phyloP scores from a whole-genome alignment of 129 eudicot species.

The Escallonia rubra region DNA sequence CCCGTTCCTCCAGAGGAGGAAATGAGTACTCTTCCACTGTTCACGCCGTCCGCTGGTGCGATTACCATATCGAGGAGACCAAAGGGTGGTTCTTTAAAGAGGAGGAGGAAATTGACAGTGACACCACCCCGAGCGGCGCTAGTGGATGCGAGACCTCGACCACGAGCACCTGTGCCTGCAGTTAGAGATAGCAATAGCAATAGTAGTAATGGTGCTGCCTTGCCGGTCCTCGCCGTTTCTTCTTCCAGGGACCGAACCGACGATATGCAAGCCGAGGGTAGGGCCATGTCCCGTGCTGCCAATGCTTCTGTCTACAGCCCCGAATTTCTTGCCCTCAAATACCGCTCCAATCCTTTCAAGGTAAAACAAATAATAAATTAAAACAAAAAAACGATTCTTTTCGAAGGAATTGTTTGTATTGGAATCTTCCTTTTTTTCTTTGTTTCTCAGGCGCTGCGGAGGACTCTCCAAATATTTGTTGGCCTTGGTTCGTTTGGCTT shows the following conservation, averaged over 20 bases:
- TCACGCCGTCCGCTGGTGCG: too few relatives aligned
- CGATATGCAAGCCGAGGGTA: slow-evolving; percentile 90
- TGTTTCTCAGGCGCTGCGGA: slow-evolving; percentile 38
- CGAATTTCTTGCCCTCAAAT: slow-evolving; percentile 49
- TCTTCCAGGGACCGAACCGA: slow-evolving; percentile 49
- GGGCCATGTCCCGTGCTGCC: slow-evolving; percentile 76
- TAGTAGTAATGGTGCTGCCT: neutral
- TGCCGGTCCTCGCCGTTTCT: slow-evolving; percentile 10
- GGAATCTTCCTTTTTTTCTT: neutral
- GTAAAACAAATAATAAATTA: slow-evolving; percentile 3
- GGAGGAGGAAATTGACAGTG: slow-evolving; percentile 18
- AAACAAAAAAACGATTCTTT: too few relatives aligned
- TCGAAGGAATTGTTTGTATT: neutral
- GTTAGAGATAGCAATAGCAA: slow-evolving; percentile 9
- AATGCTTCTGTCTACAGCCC: slow-evolving; percentile 73
- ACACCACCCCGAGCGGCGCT: slow-evolving; percentile 38
- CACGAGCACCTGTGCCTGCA: slow-evolving; percentile 18
- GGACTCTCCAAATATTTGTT: slow-evolving; percentile 56
- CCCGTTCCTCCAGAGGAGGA: too few relatives aligned
- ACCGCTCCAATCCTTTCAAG: slow-evolving; percentile 75
- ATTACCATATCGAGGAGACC: too few relatives aligned
- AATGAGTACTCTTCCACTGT: too few relatives aligned
- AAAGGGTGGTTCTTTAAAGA: neutral
- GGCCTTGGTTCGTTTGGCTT: slow-evolving; percentile 76
- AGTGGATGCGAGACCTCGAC: slow-evolving; percentile 49